A percentile compares a stretch with the other conserved stretches of the same genome.
Conservation (phyloP, 1,139 yeast genomes). For the Protomyces inundatus region DNA sequence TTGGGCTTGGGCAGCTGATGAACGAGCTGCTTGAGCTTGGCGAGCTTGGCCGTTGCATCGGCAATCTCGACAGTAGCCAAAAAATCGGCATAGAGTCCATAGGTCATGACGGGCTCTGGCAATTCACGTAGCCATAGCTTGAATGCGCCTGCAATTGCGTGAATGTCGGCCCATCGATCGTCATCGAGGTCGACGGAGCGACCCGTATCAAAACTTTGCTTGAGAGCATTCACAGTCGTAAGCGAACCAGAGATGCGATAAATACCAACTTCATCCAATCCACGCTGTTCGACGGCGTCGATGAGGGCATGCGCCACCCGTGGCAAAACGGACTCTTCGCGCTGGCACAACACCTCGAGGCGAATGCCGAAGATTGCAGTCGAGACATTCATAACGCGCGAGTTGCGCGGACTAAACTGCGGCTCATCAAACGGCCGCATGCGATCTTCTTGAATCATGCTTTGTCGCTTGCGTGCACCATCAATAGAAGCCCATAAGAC, state of each 20-base stretch:
- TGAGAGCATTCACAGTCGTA: constrained; percentile 66
- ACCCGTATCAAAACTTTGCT: constrained; percentile 65
- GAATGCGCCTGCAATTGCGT: constrained; percentile 84
- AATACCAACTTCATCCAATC: constrained; percentile 84
- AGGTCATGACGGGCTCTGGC: constrained; percentile 78
- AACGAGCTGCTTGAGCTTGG: constrained; percentile 47
- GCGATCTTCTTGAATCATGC: constrained; percentile 38
- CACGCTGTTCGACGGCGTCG: constrained; percentile 65
- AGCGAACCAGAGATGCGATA: constrained; percentile 89
- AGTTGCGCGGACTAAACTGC: constrained; percentile 17
- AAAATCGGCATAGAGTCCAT: constrained; percentile 51
- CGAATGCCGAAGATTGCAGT: constrained; percentile 82
- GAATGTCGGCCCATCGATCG: constrained; percentile 70
- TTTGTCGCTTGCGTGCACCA: constrained; percentile 41
- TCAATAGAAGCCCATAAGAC: constrained; percentile 44
- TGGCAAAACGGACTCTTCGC: constrained; percentile 64
- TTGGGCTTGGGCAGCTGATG: constrained; percentile 57
- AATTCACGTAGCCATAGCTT: constrained; percentile 79
- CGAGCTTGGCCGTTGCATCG: constrained; percentile 37
- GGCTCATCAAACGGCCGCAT: constrained; percentile 5
- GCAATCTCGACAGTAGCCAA: constrained; percentile 36
- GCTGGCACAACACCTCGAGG: constrained; percentile 45
- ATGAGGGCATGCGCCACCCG: constrained; percentile 59
- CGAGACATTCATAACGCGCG: background rate
- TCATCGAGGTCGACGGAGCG: constrained; percentile 64